A percentile compares a stretch with the other conserved stretches of the same genome.
Evolutionary conservation across 1,284 basidiomycete species (phyloP).

Genomic region (Cryptococcus sp.): DNA sequence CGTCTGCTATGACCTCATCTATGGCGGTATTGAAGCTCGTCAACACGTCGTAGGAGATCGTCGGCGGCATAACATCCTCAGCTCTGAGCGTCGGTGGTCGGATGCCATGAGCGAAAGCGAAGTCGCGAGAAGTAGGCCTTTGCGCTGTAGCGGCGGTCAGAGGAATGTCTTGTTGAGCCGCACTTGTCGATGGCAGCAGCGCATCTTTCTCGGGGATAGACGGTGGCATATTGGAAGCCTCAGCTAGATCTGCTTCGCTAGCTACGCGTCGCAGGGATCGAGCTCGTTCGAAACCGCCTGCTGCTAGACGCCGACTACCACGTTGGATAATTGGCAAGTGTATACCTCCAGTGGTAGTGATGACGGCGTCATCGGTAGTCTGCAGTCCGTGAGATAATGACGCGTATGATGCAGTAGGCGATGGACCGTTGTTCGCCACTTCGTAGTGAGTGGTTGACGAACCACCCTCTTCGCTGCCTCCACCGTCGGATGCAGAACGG

Average conservation of each 20-base stretch:
- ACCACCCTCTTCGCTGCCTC: constrained; percentile 31
- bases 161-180: constrained; percentile 17
- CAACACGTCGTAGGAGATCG: constrained; percentile 2
- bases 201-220: constrained; percentile 11
- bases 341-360: constrained; percentile 44
- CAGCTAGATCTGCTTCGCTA: constrained; percentile 47
- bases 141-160: constrained; percentile 32
- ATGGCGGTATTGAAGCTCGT: constrained; percentile 9
- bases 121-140: constrained; percentile 34
- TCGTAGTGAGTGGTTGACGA: constrained; percentile 44
- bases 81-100: constrained; percentile 25
- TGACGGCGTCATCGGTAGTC: constrained; percentile 47
- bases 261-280: constrained; percentile 47
- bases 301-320: constrained; percentile 45
- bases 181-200: background rate
- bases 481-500: constrained; percentile 22
- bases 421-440: constrained; percentile 7
- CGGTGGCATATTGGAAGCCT: constrained; percentile 8
- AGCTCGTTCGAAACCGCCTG: constrained; percentile 29
- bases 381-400: constrained; percentile 12
- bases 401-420: constrained; percentile 14
- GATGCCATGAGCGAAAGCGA: constrained; percentile 43
- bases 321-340: constrained; percentile 39
- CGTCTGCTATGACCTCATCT: background rate
- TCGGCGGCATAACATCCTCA: background rate